Evolutionary conservation across 495 filamentous ascomycete species (phyloP), one percentile per base, ranked within the genome.

Genomic region (Penicillium roqueforti): DNA sequence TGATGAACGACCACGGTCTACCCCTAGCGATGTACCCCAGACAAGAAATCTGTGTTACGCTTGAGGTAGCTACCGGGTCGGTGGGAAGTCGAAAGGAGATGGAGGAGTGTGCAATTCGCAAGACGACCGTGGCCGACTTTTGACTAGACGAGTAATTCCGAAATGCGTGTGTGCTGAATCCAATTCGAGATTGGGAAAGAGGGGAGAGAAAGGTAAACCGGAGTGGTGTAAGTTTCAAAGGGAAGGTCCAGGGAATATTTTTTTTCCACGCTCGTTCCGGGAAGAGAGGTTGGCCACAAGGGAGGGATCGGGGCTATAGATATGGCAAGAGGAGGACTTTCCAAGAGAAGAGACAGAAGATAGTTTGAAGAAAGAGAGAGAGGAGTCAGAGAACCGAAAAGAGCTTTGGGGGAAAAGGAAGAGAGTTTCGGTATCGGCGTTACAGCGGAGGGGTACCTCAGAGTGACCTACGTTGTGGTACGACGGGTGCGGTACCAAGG

Each of bases 11-110:
- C 64, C 62, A 67, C 67, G 62, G 61, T 66, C 68, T 71, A 72
- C 71, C 71, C 69, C 71, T 71, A 74, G 71, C 71, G 68, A 72
- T 66, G 64, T 57, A 70, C 66, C 65, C 63, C 71, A 72, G 69
- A 72, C 61, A 58, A 62, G 38, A 65, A 57, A 71, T 72, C 69
- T 74, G 68, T 64, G 68, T 68, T 65, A 66, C 68, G 71, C 71
- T 72, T 69, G 69, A 74, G 71, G 71, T 72, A 72, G 71, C 67
- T 71, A 64, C 59, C 66, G 64, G 66, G 62, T 65, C 62, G 57
- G 53, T 48, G 47, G 47, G 32, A 29, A 29, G 19, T 59, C 41
- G 57, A 41, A 54, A 50, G 36, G 14, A 47, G 34, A 49, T 43
- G 46, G 49, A 51, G 34, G 56, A 51, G 55, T 59, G 38, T 36